A percentile compares a stretch with the other conserved stretches of the same genome.
Evolutionary conservation across 228 moss, liverwort and hornwort genomes (phyloP).

Genomic region (Sphagnum magellanicum): DNA sequence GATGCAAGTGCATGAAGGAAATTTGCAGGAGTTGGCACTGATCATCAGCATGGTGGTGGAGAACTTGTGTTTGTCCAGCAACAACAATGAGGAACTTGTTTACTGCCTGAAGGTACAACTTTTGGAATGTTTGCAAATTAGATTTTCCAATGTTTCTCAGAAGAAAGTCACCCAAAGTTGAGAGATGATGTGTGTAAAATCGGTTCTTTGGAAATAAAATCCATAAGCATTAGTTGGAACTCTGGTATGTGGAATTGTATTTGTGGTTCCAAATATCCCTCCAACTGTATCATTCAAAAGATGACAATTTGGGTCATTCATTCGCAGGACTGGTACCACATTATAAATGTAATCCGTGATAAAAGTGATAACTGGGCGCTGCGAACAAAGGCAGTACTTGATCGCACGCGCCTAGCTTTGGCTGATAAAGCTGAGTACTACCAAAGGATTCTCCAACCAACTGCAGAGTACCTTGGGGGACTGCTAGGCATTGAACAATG

Average conservation of each 20-base stretch:
- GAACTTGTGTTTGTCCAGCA: conserved; percentile 75
- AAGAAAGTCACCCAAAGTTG: too few species aligned
- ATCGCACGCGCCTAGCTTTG: conserved; percentile 80
- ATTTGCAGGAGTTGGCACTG: conserved; percentile 60
- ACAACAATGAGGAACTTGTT: conserved; percentile 87
- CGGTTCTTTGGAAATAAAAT: too few species aligned
- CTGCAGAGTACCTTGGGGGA: conserved; percentile 81
- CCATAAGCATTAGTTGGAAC: too few species aligned
- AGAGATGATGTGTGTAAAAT: too few species aligned
- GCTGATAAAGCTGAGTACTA: conserved; percentile 89
- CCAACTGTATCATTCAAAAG: too few species aligned
- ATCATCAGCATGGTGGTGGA: conserved; percentile 80
- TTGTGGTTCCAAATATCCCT: too few species aligned
- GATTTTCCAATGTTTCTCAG: neutral
- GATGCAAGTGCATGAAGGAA: too few species aligned
- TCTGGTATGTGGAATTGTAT: too few species aligned
- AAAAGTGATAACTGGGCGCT: conserved; percentile 69
- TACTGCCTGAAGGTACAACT: conserved; percentile 64
- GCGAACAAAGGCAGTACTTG: conserved; percentile 82
- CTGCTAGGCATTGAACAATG: conserved; percentile 79
- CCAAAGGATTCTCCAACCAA: conserved; percentile 73
- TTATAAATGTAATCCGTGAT: conserved; percentile 40
- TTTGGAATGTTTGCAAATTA: neutral
- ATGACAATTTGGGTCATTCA: neutral
- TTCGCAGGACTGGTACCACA: conserved; percentile 68